A percentile compares a stretch with the other conserved stretches of the same genome.
Evolutionary conservation across 805 yeast species (phyloP).

Genomic region (Ogataea paradorogensis): DNA sequence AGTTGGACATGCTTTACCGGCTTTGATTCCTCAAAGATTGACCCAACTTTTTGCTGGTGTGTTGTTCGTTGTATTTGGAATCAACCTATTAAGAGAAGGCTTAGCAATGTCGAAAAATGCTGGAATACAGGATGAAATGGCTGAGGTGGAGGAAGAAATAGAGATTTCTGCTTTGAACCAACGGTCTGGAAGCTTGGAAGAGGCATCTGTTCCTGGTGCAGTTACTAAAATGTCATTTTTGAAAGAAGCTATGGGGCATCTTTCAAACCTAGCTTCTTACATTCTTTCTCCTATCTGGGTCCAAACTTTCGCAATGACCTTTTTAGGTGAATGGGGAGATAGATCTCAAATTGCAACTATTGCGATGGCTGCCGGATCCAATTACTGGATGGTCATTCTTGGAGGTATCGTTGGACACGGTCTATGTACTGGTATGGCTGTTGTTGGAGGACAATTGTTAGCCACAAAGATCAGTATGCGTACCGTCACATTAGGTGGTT

Average conservation of each 20-base stretch:
- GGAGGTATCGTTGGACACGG: conserved; percentile 93
- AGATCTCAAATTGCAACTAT: conserved; percentile 97
- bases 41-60: conserved; percentile 81
- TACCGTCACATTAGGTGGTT: conserved; percentile 88
- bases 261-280: conserved; percentile 55
- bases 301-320: conserved; percentile 93
- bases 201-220: conserved; percentile 37
- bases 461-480: conserved; percentile 90
- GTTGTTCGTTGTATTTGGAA: conserved; percentile 80
- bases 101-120: conserved; percentile 71
- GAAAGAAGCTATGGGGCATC: conserved; percentile 29
- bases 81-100: conserved; percentile 76
- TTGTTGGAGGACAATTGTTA: conserved; percentile 84
- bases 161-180: conserved; percentile 56
- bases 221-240: conserved; percentile 3
- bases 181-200: conserved; percentile 56
- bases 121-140: conserved; percentile 93
- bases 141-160: conserved; percentile 94
- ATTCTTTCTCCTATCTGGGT: conserved; percentile 87
- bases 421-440: conserved; percentile 86
- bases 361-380: conserved; percentile 97
- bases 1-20: conserved; percentile 88
- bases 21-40: conserved; percentile 71
- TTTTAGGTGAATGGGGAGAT: conserved; percentile 98
- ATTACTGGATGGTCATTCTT: conserved; percentile 81